phyloP scores from a whole-genome alignment of 1,284 basidiomycete genomes.

The Apiotrichum laibachii region DNA sequence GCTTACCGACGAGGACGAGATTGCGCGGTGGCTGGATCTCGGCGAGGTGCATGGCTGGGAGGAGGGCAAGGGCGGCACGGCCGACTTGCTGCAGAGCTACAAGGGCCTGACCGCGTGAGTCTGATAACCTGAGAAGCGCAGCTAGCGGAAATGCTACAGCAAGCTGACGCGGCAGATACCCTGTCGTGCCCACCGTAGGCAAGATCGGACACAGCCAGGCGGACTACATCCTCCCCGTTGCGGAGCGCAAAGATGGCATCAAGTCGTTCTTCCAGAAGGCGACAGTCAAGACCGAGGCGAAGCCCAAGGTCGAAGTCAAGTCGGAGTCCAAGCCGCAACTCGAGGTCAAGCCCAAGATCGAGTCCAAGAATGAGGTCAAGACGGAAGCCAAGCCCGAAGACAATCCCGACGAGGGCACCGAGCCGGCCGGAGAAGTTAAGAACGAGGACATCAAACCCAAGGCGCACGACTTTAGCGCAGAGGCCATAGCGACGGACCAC shows the following conservation, averaged over 20 bases:
- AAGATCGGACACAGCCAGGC: slow-evolving; percentile 81
- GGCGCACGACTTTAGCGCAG: background rate
- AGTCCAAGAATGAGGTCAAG: background rate
- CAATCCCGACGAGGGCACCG: background rate
- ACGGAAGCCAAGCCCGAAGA: slow-evolving; percentile 5
- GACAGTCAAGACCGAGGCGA: slow-evolving; percentile 12
- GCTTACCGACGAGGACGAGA: slow-evolving; percentile 61
- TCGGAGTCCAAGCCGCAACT: slow-evolving; percentile 4
- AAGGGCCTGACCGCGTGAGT: slow-evolving; percentile 70
- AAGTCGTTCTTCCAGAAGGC: slow-evolving; percentile 80
- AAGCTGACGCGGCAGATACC: slow-evolving; percentile 60
- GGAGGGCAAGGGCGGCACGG: slow-evolving; percentile 54
- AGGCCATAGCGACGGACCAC: background rate
- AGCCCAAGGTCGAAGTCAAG: background rate
- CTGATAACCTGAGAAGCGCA: too few species aligned
- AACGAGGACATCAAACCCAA: background rate
- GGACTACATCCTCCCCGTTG: slow-evolving; percentile 76
- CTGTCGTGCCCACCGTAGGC: slow-evolving; percentile 84
- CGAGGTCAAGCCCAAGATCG: background rate
- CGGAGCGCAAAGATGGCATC: slow-evolving; percentile 79
- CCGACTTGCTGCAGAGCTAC: slow-evolving; percentile 65
- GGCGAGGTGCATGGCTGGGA: slow-evolving; percentile 62
- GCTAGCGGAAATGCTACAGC: too few species aligned
- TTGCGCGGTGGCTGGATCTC: slow-evolving; percentile 76
- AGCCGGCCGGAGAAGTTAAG: background rate